Evolutionary conservation across 2,329 filamentous ascomycete genomes (phyloP).

Genomic region (Talaromyces islandicus): DNA sequence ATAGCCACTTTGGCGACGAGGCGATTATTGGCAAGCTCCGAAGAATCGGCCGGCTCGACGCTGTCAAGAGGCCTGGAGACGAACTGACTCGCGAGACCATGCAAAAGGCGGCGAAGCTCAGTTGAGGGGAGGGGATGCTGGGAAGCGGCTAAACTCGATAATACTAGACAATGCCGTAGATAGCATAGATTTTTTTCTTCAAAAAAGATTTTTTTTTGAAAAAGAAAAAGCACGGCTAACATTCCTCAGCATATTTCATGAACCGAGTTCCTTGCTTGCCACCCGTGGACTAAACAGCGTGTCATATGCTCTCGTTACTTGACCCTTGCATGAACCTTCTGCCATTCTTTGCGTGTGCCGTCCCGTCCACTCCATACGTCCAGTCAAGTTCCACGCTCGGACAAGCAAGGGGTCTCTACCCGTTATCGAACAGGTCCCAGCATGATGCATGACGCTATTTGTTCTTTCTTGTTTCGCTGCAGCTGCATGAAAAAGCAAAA

Average conservation of each 20-base stretch:
- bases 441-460: background rate
- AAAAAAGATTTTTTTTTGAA: background rate
- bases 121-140: slow-evolving; percentile 10
- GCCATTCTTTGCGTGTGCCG: background rate
- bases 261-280: background rate
- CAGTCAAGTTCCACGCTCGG: background rate
- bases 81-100: slow-evolving; percentile 48
- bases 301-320: background rate
- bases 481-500: background rate
- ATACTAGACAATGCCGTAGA: background rate
- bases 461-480: background rate
- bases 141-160: background rate
- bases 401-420: background rate
- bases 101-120: slow-evolving; percentile 45
- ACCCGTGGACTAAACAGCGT: background rate
- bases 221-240: slow-evolving; percentile 10
- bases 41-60: slow-evolving; percentile 51
- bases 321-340: background rate
- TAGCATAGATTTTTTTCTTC: background rate
- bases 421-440: background rate
- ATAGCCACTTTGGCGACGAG: slow-evolving; percentile 60
- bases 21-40: slow-evolving; percentile 55
- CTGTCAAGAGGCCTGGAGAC: slow-evolving; percentile 46
- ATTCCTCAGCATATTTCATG: background rate
- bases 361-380: too few relatives aligned